Evolutionary conservation across 2,329 filamentous ascomycete genomes (phyloP).

Genomic region (Ceratocystis albifundus): DNA sequence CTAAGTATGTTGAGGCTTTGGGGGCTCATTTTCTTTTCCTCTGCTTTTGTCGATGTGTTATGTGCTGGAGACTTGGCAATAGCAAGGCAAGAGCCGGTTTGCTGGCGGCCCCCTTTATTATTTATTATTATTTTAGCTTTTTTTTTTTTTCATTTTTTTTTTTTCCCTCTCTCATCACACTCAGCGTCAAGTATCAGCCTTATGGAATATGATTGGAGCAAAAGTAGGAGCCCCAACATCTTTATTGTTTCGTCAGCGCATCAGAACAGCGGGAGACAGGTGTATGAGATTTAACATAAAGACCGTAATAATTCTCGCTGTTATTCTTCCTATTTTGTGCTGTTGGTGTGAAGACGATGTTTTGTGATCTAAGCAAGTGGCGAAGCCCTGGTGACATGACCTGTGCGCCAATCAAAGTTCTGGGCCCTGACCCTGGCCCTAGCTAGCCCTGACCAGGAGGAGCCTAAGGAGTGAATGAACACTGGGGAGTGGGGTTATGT

Average conservation of each 20-base stretch:
- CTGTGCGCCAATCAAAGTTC: not conserved
- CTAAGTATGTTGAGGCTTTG: no score
- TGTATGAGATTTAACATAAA: not conserved
- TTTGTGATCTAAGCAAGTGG: not conserved
- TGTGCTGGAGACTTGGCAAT: no score
- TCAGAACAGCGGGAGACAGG: not conserved
- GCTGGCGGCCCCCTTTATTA: not conserved
- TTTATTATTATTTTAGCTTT: no score
- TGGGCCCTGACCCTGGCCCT: not conserved
- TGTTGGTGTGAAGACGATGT: not conserved
- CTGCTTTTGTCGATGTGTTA: no score
- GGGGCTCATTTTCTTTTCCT: no score
- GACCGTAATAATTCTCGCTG: not conserved
- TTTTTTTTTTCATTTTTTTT: no score
- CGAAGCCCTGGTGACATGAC: not conserved
- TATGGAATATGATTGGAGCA: not conserved
- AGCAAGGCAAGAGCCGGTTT: no score
- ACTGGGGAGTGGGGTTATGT: no score
- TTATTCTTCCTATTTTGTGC: not conserved
- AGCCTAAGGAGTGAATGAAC: no score
- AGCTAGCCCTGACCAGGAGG: no score
- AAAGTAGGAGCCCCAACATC: not conserved
- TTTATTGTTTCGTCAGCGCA: not conserved
- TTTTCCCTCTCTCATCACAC: no score
- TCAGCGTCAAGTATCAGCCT: slow-evolving; percentile 2